These are phyloP conservation scores for Trypanosoma lewisi DNA, from an alignment of 208 protist genomes.

Conservation along the genomic window DNA sequence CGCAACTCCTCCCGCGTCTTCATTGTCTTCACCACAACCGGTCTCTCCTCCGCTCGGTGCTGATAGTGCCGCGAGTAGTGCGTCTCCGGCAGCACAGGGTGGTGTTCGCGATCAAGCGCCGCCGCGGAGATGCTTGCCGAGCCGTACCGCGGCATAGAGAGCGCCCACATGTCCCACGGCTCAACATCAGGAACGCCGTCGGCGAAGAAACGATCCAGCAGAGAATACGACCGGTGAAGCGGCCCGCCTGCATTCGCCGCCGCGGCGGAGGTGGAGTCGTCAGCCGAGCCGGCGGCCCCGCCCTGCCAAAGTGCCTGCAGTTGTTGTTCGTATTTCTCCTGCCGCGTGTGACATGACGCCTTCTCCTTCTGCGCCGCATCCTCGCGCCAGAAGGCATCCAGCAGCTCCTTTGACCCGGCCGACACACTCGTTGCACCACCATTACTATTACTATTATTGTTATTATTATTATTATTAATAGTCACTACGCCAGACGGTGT, in stretches of 20 bases:
- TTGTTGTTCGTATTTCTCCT: constrained; percentile 27
- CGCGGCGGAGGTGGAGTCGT: constrained; percentile 10
- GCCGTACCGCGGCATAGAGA: constrained; percentile 59
- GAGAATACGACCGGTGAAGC: constrained; percentile 32
- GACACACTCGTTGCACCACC: too few species aligned
- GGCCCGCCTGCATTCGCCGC: not conserved
- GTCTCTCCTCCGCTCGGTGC: constrained; percentile 24
- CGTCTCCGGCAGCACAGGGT: constrained; percentile 54
- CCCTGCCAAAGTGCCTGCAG: constrained; percentile 16
- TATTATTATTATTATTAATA: not conserved
- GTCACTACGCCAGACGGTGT: not conserved
- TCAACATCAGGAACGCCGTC: constrained; percentile 80
- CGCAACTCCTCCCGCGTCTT: constrained; percentile 68
- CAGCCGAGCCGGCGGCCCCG: not conserved
- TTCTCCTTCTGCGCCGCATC: constrained; percentile 19
- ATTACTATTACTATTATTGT: too few species aligned
- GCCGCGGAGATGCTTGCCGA: constrained; percentile 19
- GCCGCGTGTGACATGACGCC: constrained; percentile 7
- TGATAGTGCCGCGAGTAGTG: constrained; percentile 55
- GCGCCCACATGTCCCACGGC: constrained; percentile 80
- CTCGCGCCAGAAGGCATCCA: constrained; percentile 29
- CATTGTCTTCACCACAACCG: constrained; percentile 32
- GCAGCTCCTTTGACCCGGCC: constrained; percentile 3
- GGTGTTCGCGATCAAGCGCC: constrained; percentile 45
- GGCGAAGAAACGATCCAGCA: constrained; percentile 43